Evolutionary conservation across 768 basidiomycete species (phyloP), one percentile per base, ranked within the genome.

Genomic region (Filobasidium wieringae): DNA sequence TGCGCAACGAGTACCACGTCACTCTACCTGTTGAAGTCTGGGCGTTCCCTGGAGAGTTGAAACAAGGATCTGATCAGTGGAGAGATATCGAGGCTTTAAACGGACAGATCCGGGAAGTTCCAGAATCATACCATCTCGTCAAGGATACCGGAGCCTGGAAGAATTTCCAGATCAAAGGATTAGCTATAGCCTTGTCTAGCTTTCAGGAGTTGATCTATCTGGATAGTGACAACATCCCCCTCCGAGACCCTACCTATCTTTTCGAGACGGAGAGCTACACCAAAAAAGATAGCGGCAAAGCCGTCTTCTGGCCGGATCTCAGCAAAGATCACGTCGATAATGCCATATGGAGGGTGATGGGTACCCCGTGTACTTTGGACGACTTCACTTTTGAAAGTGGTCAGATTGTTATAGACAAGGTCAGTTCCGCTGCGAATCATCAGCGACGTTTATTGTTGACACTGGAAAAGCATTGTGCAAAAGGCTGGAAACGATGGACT

Each of bases 301-400:
- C 72, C 1, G 77, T 72, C 24, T 76, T 77, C 59, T 78, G 77
- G 77, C 76, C 77, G 2, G 77, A 78, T 60, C 61, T 76, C 34
- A 75, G 72, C 40, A 77, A 75, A 56, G 77, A 77, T 55, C 70
- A 75, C 41, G 72, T 74, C 15, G 68, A 71, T 32, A 78, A 78
- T 60, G 73, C 77, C 17, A 72, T 78, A 58, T 78, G 75, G 73
- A 66, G 77, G 19, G 37, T 75, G 30, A 57, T 77, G 22, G 73
- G 72, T 9, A 64, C 70, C 22, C 55, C 62, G 8, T 77, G 76
- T 56, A 57, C 64, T 11, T 65, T 73, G 15, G 54, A 68, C 26
- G 53, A 72, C 22, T 77, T 73, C 73, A 75, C 76, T 27, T 66
- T 76, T 55, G 77, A 78, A 39, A 61, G 60, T 43, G 74, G 74